A percentile compares a stretch with the other conserved stretches of the same genome.
These are phyloP conservation scores for Penicillium paneum DNA, from an alignment of 2,329 filamentous ascomycete species.

Conservation along the genomic window DNA sequence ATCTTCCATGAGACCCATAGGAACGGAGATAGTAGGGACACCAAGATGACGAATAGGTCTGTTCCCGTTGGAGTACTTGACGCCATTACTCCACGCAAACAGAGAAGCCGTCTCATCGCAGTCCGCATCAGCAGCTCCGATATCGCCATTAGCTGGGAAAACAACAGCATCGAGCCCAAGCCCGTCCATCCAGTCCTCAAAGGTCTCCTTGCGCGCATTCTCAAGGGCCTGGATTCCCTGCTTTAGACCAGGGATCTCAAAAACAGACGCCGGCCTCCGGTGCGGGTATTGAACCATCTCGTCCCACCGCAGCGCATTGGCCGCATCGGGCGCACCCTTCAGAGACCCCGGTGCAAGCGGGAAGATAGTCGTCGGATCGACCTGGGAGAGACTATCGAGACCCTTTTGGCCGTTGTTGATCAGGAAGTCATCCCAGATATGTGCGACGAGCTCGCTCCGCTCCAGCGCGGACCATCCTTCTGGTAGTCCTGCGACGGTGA, in stretches of 20 bases:
- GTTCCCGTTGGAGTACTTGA: slow-evolving; percentile 55
- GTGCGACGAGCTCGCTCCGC: slow-evolving; percentile 49
- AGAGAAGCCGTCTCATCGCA: slow-evolving; percentile 28
- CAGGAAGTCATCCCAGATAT: slow-evolving; percentile 54
- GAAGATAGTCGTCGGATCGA: slow-evolving; percentile 42
- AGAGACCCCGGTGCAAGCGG: slow-evolving; percentile 31
- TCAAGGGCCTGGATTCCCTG: slow-evolving; percentile 48
- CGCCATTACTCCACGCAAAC: slow-evolving; percentile 49
- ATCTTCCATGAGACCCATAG: slow-evolving; percentile 51
- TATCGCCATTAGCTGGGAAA: slow-evolving; percentile 52
- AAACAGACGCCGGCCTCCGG: slow-evolving; percentile 36
- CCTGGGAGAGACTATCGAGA: slow-evolving; percentile 37
- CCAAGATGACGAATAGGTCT: slow-evolving; percentile 54
- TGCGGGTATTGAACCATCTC: slow-evolving; percentile 29
- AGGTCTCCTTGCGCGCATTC: slow-evolving; percentile 47
- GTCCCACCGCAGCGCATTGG: slow-evolving; percentile 25
- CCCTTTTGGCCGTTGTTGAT: slow-evolving; percentile 41
- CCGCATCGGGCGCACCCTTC: slow-evolving; percentile 21
- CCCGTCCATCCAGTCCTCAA: slow-evolving; percentile 52
- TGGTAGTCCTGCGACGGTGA: slow-evolving; percentile 44
- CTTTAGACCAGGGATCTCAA: slow-evolving; percentile 42
- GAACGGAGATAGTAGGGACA: slow-evolving; percentile 53
- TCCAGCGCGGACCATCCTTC: slow-evolving; percentile 49
- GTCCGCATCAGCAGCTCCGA: slow-evolving; percentile 51
- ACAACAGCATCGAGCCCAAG: slow-evolving; percentile 46